phyloP scores from a whole-genome alignment of 192 early-diverging fungal species.

The Coemansia reversa region DNA sequence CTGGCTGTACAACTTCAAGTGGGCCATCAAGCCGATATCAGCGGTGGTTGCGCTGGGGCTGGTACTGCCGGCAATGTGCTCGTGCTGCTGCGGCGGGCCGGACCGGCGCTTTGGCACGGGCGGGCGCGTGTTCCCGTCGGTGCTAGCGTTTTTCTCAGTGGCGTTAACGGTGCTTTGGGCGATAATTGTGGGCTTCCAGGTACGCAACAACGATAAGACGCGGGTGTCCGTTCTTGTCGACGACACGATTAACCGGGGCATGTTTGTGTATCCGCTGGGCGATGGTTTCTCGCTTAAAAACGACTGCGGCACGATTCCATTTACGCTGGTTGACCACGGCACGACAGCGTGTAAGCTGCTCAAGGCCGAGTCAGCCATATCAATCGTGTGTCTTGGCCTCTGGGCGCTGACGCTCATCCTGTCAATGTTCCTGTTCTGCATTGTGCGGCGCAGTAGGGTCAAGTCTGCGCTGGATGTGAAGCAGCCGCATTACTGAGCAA shows the following conservation, averaged over 20 bases:
- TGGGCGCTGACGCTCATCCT: conserved; percentile 40
- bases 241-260: conserved; percentile 13
- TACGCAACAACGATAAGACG: conserved; percentile 31
- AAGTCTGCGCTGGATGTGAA: conserved; percentile 2
- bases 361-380: conserved; percentile 38
- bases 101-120: conserved; percentile 12
- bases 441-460: conserved; percentile 19
- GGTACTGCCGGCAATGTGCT: conserved; percentile 39
- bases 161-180: conserved; percentile 49
- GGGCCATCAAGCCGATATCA: conserved; percentile 52
- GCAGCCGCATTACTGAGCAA: background rate
- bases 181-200: conserved; percentile 44
- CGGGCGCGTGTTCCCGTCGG: conserved; percentile 26
- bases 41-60: conserved; percentile 32
- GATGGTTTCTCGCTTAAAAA: conserved; percentile 52
- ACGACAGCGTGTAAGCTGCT: conserved; percentile 43
- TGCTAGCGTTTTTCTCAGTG: conserved; percentile 40
- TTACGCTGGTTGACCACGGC: conserved; percentile 37
- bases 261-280: conserved; percentile 47
- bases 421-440: conserved; percentile 42
- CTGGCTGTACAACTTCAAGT: conserved; percentile 55
- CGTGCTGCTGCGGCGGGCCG: conserved; percentile 46
- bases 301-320: conserved; percentile 40
- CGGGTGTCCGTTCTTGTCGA: conserved; percentile 15
- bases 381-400: conserved; percentile 43